Evolutionary conservation across 768 basidiomycete species (phyloP), one percentile per base, ranked within the genome.

Genomic region (Hypholoma fasciculare): DNA sequence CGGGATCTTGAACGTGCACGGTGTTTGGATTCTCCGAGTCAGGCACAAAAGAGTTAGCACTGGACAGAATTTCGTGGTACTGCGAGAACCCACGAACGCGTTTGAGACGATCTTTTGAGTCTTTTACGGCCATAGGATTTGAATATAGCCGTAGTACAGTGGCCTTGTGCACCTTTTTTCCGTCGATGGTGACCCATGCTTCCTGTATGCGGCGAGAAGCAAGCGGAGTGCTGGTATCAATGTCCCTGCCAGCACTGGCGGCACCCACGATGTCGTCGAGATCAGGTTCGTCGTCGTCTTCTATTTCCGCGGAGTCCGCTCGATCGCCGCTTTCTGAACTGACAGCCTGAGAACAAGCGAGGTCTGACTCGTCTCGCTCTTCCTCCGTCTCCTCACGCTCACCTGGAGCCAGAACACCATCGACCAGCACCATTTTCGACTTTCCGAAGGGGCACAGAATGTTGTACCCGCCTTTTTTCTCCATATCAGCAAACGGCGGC

Each of bases 41-140:
- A 16, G 12, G 16, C 7, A 20, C 14, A 38, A 20, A 3, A 3
- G n/a, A n/a, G n/a, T 16, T 6, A 17, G 39, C 14, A 37, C 16
- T 27, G n/a, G 36, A 40, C 19, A 44, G 39, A 40, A 36, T 17
- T 49, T 63, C 56, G 26, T 63, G 14, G 43, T 57, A 60, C 26
- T 49, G 50, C 14, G 59, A 57, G 39, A 23, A 63, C 0, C 62
- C 56, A 11, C 56, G 48, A 19, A 63, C 56, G 7, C 56, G 55
- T 19, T 60, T 60, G 5, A 63, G 53, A n/a, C 62, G 51, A 34
- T 63, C 59, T 26, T 60, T 63, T 17, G 62, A 63, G n/a, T 63
- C 58, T 4, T 42, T 38, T n/a, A 52, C 30, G n/a, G 58, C 42
- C 3, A 60, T 40, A 1, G 55, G 62, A 19, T 30, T 54, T 4